Base-by-base conservation (phyloP, 2,329 filamentous ascomycete genomes). In the Colletotrichum spaethianum region DNA sequence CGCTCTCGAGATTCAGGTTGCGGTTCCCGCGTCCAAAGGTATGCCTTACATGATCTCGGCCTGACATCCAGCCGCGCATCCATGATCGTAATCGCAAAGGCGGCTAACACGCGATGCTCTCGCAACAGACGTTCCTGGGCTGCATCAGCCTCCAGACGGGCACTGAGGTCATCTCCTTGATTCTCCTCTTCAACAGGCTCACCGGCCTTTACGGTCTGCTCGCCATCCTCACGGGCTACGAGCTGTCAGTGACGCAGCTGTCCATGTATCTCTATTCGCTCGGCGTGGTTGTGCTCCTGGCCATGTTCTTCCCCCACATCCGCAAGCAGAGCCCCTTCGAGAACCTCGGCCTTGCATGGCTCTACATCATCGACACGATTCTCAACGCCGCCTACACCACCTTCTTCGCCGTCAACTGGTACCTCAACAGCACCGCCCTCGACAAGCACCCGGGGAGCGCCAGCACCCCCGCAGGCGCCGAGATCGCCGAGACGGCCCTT, bases 231-330 rank as follows among this genome's bases (percentile, higher is more conserved):
- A 97, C 95, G 31, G 96, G 96, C 80, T 95, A 94, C 82, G 87
- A 92, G 76, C 90, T 98, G 74, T 95, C 94, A 65, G 87, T 91
- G 38, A 88, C 96, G 31, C 96, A 98, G 82, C 88, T 98, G 69
- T 93, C 93, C 70, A 96, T 97, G 88, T 98, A 98, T 86, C 88
- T 97, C 60, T 97, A 97, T 87, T 96, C 93, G 33, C 88, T 96
- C 73, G 77, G 90, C 74, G 89, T 93, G 36, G 90, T 98, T 74
- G 85, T 88, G 74, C 83, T 93, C 56, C 89, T 94, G 75, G 86
- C 89, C 63, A 89, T 91, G 77, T 91, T 97, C 59, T 89, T 93
- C 78, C 93, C 93, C 60, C 93, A 96, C 80, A 94, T 98, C 80
- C 92, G 93, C 75, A 89, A 90, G 77, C 93, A 94, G 78, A 92